These are phyloP conservation scores for Hymenoscyphus albidus DNA, from an alignment of 2,329 filamentous ascomycete genomes.

Conservation along the genomic window DNA sequence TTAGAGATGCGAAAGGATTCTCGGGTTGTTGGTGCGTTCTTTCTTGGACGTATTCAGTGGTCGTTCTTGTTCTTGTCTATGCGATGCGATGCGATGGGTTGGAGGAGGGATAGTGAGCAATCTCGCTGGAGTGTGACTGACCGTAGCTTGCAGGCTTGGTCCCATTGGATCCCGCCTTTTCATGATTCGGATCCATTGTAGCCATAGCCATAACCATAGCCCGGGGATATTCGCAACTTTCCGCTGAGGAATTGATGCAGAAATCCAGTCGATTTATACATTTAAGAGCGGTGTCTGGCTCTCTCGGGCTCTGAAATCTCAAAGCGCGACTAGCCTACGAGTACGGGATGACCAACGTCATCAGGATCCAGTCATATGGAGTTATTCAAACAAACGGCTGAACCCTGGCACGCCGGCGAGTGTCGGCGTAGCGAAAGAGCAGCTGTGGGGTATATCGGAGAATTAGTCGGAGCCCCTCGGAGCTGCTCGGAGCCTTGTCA, in stretches of 20 bases:
- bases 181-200: constrained; percentile 6
- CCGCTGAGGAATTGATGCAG: not conserved
- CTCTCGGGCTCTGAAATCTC: not conserved
- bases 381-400: not conserved
- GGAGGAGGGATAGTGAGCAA: constrained; percentile 2
- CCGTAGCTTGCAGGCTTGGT: constrained; percentile 20
- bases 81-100: not conserved
- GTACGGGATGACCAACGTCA: constrained; percentile 16
- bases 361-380: constrained; percentile 14
- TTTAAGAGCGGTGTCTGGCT: not conserved
- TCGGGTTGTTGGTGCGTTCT: constrained; percentile 52
- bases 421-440: not conserved
- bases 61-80: constrained; percentile 37
- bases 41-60: constrained; percentile 50
- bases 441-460: not conserved
- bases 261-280: not conserved
- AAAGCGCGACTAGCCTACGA: not conserved
- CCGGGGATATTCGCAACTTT: not conserved
- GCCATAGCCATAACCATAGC: not conserved
- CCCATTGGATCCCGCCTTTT: not conserved
- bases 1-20: constrained; percentile 84
- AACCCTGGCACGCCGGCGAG: not conserved
- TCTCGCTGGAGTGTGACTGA: constrained; percentile 23
- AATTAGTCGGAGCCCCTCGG: too few species aligned
- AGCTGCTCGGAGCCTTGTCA: too few species aligned